A percentile compares a stretch with the other conserved stretches of the same genome.
Evolutionary conservation across 1,284 basidiomycete genomes (phyloP).

Genomic region (Omphalotus olearius): DNA sequence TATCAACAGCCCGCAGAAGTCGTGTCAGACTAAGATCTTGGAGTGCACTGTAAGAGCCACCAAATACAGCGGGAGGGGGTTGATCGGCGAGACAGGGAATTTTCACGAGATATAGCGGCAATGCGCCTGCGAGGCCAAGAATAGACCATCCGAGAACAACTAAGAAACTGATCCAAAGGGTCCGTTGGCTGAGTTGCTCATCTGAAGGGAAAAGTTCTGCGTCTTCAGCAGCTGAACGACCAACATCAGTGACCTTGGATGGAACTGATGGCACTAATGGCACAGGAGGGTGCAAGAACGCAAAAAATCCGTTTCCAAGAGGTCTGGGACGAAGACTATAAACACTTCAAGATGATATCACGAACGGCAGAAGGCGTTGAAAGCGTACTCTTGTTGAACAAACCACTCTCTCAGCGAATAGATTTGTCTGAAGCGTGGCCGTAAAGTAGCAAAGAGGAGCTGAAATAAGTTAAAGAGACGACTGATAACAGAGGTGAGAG

Average conservation of each 20-base stretch:
- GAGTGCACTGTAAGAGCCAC: constrained; percentile 62
- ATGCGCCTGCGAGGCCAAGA: constrained; percentile 57
- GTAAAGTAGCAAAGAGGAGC: constrained; percentile 61
- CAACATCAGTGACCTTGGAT: constrained; percentile 49
- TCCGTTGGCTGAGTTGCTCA: constrained; percentile 64
- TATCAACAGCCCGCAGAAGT: constrained; percentile 60
- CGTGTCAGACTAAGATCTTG: constrained; percentile 74
- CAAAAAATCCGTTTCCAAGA: constrained; percentile 51
- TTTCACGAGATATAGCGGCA: constrained; percentile 68
- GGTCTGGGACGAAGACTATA: constrained; percentile 60
- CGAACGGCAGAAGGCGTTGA: neutral
- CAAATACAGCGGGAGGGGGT: constrained; percentile 38
- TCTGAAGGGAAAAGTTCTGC: constrained; percentile 65
- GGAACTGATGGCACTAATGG: constrained; percentile 61
- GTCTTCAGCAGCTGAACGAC: constrained; percentile 43
- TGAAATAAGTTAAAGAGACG: constrained; percentile 22
- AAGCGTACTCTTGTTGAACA: constrained; percentile 58
- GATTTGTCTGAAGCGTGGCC: constrained; percentile 65
- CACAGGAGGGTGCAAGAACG: constrained; percentile 66
- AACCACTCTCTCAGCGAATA: constrained; percentile 75
- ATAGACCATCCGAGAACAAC: constrained; percentile 64
- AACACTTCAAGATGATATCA: neutral
- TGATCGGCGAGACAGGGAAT: constrained; percentile 64
- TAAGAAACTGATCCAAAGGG: constrained; percentile 59
- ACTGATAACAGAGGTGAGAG: constrained; percentile 7